Base-by-base conservation (phyloP, 1,284 basidiomycete genomes). In the Bondarzewia mesenterica region DNA sequence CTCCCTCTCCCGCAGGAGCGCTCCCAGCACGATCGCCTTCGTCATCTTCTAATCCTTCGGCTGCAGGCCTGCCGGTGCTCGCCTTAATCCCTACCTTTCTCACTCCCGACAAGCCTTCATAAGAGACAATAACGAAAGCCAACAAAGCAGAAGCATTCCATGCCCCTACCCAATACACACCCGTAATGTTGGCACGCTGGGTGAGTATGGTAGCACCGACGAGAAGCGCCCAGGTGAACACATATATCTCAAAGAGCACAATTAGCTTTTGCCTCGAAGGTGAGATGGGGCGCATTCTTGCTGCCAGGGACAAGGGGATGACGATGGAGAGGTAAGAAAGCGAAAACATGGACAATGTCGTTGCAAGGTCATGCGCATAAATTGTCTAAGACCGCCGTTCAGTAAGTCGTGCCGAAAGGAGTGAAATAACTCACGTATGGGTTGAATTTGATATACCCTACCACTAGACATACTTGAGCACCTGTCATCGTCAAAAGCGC, bases 121-220 rank as follows among this genome's bases (percentile, higher is more conserved):
- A 46, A 7, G 69, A 60, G 0, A 68, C 73, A 5, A 79, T 50
- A 1, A 73, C 49, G 48, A 75, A 70, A 3, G 73, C 79, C 1
- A 78, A 47, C 39, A 79, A 71, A 4, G 74, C 61, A 7, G 71
- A 70, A 1, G 63, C 59, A 49, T 85, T 77, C 73, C 80, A 83
- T 6, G 68, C 70, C 0, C 75, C 64, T 32, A 69, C 52, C 54
- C 64, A 63, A 50, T 66, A 71, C 16, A 63, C 47, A 1, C 64
- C 66, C 2, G 62, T 60, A 4, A 70, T 37, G 7, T 59, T 41
- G 16, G 52, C 22, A 12, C 46, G 51, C 42, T 54, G 55, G 7
- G 63, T 50, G 25, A 58, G 46, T n/a, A 62, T 51, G 0, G 67
- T 63, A 15, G 58, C 56, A 18, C 63, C 47, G 10, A 67, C 50